Evolutionary conservation across 176 grass and related monocot species (phyloP).

Genomic region (Avena sativa): DNA sequence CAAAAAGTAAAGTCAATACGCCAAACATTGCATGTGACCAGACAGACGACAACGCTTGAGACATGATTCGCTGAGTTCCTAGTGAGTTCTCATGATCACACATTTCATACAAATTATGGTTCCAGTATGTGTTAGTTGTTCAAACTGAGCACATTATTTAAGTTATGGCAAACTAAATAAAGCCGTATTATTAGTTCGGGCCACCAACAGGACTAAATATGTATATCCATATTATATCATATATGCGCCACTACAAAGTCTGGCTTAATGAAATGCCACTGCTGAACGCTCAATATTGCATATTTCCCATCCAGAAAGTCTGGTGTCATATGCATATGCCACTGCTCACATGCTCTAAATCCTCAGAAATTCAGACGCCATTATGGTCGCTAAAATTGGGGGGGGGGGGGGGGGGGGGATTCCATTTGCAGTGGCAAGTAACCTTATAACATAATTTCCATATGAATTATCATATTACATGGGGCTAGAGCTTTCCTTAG

Average conservation of each 20-base stretch:
- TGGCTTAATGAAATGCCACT: neutral
- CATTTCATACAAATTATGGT: constrained; percentile 3
- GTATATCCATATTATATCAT: constrained; percentile 3
- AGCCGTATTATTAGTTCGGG: neutral
- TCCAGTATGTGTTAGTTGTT: constrained; percentile 25
- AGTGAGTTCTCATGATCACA: constrained; percentile 25
- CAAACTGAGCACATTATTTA: constrained; percentile 15
- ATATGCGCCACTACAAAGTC: neutral
- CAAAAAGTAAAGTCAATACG: constrained; percentile 43
- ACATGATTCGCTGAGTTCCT: constrained; percentile 10
- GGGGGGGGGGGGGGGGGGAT: no score
- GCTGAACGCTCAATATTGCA: neutral
- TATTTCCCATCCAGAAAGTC: neutral
- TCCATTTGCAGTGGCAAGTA: neutral
- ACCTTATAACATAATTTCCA: neutral
- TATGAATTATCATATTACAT: neutral
- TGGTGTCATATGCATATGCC: neutral
- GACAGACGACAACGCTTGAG: constrained; percentile 10
- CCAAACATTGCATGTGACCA: constrained; percentile 26
- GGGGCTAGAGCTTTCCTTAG: neutral
- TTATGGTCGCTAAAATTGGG: neutral
- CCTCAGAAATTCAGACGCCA: neutral
- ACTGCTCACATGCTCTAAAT: neutral
- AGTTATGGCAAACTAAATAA: constrained; percentile 11
- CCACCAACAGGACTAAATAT: constrained; percentile 9